Conservation (phyloP, 2,329 filamentous ascomycete genomes). For the Cercospora zeina region DNA sequence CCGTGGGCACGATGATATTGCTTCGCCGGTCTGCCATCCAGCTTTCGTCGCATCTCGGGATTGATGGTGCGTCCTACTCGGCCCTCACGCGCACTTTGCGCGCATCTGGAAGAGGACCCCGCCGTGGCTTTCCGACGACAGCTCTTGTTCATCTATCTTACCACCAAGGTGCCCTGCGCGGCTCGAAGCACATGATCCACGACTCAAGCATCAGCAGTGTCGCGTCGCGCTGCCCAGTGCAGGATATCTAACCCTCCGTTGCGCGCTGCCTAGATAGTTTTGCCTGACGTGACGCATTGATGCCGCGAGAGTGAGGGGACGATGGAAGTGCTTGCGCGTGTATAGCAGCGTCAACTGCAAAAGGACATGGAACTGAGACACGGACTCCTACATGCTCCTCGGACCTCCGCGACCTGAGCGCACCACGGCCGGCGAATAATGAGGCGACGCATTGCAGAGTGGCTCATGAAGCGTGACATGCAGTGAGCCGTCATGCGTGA, state of each 20-base stretch:
- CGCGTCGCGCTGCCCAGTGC: background rate
- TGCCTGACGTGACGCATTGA: constrained; percentile 6
- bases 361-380: background rate
- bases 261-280: constrained; percentile 12
- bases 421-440: background rate
- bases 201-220: background rate
- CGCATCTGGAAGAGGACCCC: constrained; percentile 10
- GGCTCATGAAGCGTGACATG: constrained; percentile 6
- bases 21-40: background rate
- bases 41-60: background rate
- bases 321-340: background rate
- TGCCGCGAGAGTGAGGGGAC: background rate
- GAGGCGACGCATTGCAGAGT: background rate
- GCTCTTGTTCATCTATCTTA: background rate
- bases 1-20: constrained; percentile 3
- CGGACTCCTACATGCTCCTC: background rate
- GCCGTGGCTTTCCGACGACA: background rate
- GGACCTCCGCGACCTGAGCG: background rate
- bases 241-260: background rate
- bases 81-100: background rate
- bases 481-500: constrained; percentile 8
- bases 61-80: background rate
- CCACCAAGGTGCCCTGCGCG: background rate
- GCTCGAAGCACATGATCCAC: background rate
- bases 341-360: background rate